phyloP scores from a whole-genome alignment of 495 filamentous ascomycete genomes.

The Neohortaea acidophila region DNA sequence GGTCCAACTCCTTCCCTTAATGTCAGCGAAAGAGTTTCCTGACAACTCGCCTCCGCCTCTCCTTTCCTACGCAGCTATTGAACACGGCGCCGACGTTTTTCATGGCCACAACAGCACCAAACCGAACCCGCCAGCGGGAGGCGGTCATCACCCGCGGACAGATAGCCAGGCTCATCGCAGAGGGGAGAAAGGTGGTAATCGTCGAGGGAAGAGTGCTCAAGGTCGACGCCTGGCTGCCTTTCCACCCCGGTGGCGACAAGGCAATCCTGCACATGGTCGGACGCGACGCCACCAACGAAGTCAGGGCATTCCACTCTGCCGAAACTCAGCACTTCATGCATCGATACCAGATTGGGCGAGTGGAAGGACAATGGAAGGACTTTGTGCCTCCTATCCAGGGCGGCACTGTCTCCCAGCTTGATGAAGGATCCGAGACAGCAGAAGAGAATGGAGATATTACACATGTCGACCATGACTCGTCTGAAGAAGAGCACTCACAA shows the following conservation, averaged over 20 bases:
- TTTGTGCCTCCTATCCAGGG: slow-evolving; percentile 77
- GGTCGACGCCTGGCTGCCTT: slow-evolving; percentile 73
- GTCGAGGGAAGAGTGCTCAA: slow-evolving; percentile 68
- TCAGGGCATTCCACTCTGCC: slow-evolving; percentile 80
- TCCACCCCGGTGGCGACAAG: slow-evolving; percentile 85
- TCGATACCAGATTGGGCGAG: slow-evolving; percentile 66
- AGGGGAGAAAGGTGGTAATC: slow-evolving; percentile 70
- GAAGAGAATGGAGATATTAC: slow-evolving; percentile 27
- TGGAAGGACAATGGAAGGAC: slow-evolving; percentile 73
- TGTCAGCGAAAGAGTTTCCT: too few species aligned
- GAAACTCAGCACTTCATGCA: slow-evolving; percentile 66
- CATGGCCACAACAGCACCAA: slow-evolving; percentile 6
- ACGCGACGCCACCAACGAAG: slow-evolving; percentile 89
- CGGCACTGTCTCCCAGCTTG: slow-evolving; percentile 56
- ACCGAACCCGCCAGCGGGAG: slow-evolving; percentile 11
- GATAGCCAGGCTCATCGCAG: slow-evolving; percentile 75
- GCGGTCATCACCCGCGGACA: slow-evolving; percentile 44
- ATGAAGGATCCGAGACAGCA: slow-evolving; percentile 23
- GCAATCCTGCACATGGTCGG: slow-evolving; percentile 92
- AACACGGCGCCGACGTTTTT: background rate
- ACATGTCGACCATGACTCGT: slow-evolving; percentile 30
- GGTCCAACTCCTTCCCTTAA: too few species aligned
- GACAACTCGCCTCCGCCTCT: too few species aligned
- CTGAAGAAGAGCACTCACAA: slow-evolving; percentile 33
- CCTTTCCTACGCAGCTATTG: too few species aligned